Evolutionary conservation across 148 eudicot genomes (phyloP).

Genomic region (Arctostaphylos glauca): DNA sequence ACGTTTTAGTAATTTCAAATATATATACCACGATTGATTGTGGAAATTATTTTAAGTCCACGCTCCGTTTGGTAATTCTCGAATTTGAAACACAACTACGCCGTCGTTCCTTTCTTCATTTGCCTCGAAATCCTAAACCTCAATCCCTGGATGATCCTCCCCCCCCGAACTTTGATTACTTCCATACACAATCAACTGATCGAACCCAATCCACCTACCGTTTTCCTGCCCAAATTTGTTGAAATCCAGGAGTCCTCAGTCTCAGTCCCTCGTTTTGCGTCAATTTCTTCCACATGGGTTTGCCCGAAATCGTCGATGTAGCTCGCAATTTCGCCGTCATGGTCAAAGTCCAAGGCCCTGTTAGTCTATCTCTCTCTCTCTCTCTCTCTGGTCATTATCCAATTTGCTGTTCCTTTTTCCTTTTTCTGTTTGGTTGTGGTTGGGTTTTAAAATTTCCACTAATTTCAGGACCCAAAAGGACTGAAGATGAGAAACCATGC

Average conservation of each 20-base stretch:
- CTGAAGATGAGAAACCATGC: slow-evolving; percentile 90
- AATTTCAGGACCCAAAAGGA: slow-evolving; percentile 87
- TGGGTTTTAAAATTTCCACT: slow-evolving; percentile 5
- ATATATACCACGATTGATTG: too few species aligned
- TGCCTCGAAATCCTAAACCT: neutral
- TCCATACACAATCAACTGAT: neutral
- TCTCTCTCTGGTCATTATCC: neutral
- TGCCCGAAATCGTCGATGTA: slow-evolving; percentile 64
- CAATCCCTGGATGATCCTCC: neutral
- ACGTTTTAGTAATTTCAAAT: too few species aligned
- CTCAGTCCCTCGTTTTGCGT: too few species aligned
- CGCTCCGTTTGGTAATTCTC: too few species aligned
- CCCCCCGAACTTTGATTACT: neutral
- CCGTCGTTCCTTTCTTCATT: neutral
- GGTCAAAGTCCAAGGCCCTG: slow-evolving; percentile 82
- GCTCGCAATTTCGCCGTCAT: slow-evolving; percentile 72
- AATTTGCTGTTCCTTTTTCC: too few species aligned
- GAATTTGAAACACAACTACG: neutral
- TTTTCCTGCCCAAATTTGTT: neutral
- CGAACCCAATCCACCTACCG: neutral
- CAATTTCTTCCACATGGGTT: slow-evolving; percentile 44
- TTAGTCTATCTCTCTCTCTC: slow-evolving; percentile 31
- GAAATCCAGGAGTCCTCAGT: neutral
- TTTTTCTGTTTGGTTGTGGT: neutral
- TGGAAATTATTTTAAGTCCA: too few species aligned